Conservation (phyloP, 2,329 filamentous ascomycete species). For the Metarhizium guizhouense region DNA sequence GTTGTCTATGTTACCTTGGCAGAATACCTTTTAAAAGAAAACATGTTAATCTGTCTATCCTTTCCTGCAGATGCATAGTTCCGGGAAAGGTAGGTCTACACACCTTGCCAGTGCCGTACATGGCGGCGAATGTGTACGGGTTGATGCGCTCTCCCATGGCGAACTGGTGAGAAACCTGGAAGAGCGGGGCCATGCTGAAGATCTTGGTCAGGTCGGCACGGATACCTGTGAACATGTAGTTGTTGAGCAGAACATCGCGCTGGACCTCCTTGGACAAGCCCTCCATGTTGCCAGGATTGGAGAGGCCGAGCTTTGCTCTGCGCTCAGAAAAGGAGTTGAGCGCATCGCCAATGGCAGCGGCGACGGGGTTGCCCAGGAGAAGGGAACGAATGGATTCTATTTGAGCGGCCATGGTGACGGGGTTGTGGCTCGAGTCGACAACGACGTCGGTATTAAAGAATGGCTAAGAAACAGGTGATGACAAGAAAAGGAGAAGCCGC, state of each 20-base stretch:
- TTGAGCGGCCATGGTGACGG: constrained; percentile 40
- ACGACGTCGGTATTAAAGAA: constrained; percentile 13
- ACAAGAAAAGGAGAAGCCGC: not conserved
- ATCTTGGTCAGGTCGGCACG: constrained; percentile 95
- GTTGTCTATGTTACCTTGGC: constrained; percentile 93
- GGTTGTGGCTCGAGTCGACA: constrained; percentile 13
- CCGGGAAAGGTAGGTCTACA: constrained; percentile 5
- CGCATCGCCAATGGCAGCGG: constrained; percentile 62
- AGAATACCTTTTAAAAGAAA: constrained; percentile 59
- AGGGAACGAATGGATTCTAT: constrained; percentile 50
- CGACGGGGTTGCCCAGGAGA: constrained; percentile 65
- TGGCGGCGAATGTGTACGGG: constrained; percentile 88
- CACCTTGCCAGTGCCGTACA: constrained; percentile 91
- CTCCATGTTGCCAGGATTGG: constrained; percentile 90
- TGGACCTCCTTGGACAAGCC: constrained; percentile 84
- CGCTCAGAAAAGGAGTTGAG: constrained; percentile 76
- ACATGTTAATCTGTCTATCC: not conserved
- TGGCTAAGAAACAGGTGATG: not conserved
- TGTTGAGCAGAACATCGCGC: constrained; percentile 92
- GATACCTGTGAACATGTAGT: constrained; percentile 93
- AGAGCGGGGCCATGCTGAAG: constrained; percentile 86
- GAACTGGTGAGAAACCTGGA: constrained; percentile 96
- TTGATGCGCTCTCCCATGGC: constrained; percentile 88
- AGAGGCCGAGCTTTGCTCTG: constrained; percentile 77
- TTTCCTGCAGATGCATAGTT: not conserved